Evolutionary conservation across 768 basidiomycete species (phyloP), one percentile per base, ranked within the genome.

Genomic region (Omphalotus guepiniiformis): DNA sequence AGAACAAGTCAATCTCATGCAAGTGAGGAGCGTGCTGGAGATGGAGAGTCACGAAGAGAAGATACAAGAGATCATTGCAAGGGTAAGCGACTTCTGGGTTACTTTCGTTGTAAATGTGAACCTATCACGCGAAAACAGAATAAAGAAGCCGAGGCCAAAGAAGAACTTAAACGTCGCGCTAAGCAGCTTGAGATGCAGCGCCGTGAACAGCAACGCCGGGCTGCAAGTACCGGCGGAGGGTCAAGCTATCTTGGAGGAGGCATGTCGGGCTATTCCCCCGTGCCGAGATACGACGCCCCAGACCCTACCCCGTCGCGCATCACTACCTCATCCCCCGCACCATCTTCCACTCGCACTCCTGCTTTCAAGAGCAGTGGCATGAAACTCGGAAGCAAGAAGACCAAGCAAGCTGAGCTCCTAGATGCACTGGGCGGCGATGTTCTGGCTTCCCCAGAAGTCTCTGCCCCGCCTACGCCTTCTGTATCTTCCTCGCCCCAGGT

Each of bases 71-170:
- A 98, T 98, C 65, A 99, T 98, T 56, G 88, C 93, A 9, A 78
- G 89, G 65, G 93, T 93, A 61, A 51, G 84, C 68, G 18, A n/a
- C 15, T 12, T 12, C n/a, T n/a, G n/a, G n/a, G n/a, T n/a, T 34
- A 40, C 21, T 44, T 12, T 15, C 19, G 11, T 38, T 32, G 28
- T 29, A 26, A 37, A 46, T 4, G 3, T 6, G 44, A 15, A 18
- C 5, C 47, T 49, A 12, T 38, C 41, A 42, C 19, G 30, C 27
- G 15, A 2, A 36, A 1, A 36, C 54, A 94, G 87, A 98, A 99
- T 74, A 98, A 98, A 68, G 96, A 99, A 68, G 93, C 93, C 5
- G 96, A 99, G 60, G 96, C 95, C 2, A 99, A 99, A 63, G 96
- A 99, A 63, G 95, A 97, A 60, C 85, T 99, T 61, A 98, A 98